Conservation (phyloP, 2,329 filamentous ascomycete species). For the Zymoseptoria brevis region DNA sequence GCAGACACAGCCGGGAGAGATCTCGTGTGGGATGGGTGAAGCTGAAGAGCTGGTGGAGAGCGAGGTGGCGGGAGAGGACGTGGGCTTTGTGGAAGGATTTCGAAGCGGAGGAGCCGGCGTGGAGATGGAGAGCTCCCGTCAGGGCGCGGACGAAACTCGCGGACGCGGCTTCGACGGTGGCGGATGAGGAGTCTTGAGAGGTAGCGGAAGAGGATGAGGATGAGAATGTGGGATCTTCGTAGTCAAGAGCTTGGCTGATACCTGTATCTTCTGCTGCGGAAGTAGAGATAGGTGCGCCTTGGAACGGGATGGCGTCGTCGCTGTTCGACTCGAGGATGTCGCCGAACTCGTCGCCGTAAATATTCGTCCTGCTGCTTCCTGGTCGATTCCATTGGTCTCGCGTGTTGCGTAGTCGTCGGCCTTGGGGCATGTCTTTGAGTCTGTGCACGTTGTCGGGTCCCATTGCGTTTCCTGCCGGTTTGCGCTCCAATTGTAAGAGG, state of each 20-base stretch:
- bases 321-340: slow-evolving; percentile 40
- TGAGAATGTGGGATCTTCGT: neutral
- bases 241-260: neutral
- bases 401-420: slow-evolving; percentile 22
- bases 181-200: slow-evolving; percentile 20
- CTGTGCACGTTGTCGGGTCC: slow-evolving; percentile 22
- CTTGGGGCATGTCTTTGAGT: slow-evolving; percentile 27
- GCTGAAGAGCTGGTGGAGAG: slow-evolving; percentile 65
- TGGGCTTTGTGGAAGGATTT: slow-evolving; percentile 79
- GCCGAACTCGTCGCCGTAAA: slow-evolving; percentile 80
- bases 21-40: slow-evolving; percentile 81
- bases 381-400: slow-evolving; percentile 44
- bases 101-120: slow-evolving; percentile 69
- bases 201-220: neutral
- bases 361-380: slow-evolving; percentile 61
- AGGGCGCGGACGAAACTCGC: slow-evolving; percentile 75
- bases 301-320: slow-evolving; percentile 16
- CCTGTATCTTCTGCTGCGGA: neutral
- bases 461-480: slow-evolving; percentile 37
- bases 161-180: slow-evolving; percentile 53
- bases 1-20: slow-evolving; percentile 69
- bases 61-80: slow-evolving; percentile 49
- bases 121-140: slow-evolving; percentile 75
- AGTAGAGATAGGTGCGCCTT: slow-evolving; percentile 11
- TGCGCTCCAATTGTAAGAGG: slow-evolving; percentile 66